These are phyloP conservation scores for Colletotrichum viniferum DNA, from an alignment of 2,329 filamentous ascomycete species.

Conservation along the genomic window DNA sequence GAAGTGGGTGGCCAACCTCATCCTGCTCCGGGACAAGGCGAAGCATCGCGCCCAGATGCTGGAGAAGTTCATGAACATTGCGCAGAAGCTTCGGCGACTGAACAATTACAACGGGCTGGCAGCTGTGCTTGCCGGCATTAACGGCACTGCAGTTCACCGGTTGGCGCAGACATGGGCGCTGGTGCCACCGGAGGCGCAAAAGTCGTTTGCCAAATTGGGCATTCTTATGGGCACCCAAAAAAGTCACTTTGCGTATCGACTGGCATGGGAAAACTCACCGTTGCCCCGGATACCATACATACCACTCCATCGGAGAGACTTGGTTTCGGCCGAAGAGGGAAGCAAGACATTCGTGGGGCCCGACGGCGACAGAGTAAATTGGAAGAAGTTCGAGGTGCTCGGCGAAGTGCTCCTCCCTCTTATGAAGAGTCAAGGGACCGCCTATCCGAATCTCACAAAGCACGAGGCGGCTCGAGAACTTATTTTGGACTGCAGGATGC, in stretches of 20 bases:
- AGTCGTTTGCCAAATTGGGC: slow-evolving; percentile 85
- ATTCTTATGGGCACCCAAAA: slow-evolving; percentile 94
- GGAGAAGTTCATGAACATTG: slow-evolving; percentile 95
- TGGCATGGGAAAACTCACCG: slow-evolving; percentile 96
- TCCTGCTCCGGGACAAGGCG: slow-evolving; percentile 89
- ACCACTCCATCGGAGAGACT: slow-evolving; percentile 84
- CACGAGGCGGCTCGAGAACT: slow-evolving; percentile 75
- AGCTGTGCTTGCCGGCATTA: slow-evolving; percentile 92
- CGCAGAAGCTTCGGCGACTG: slow-evolving; percentile 81
- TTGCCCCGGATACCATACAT: slow-evolving; percentile 92
- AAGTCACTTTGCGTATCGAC: slow-evolving; percentile 91
- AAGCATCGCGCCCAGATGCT: slow-evolving; percentile 91
- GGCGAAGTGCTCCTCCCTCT: slow-evolving; percentile 90
- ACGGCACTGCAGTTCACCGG: slow-evolving; percentile 84
- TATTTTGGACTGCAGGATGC: slow-evolving; percentile 81
- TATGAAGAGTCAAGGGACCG: slow-evolving; percentile 86
- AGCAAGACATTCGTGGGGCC: slow-evolving; percentile 86
- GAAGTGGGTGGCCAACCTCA: slow-evolving; percentile 82
- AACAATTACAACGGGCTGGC: slow-evolving; percentile 98
- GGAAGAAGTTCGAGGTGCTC: slow-evolving; percentile 97
- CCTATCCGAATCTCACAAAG: slow-evolving; percentile 74
- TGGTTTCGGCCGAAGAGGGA: slow-evolving; percentile 91
- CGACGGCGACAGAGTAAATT: slow-evolving; percentile 81
- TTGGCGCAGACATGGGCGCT: slow-evolving; percentile 80
- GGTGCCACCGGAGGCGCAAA: slow-evolving; percentile 73